Conservation (phyloP, 192 early-diverging fungal species). For the Radiomyces spectabilis region DNA sequence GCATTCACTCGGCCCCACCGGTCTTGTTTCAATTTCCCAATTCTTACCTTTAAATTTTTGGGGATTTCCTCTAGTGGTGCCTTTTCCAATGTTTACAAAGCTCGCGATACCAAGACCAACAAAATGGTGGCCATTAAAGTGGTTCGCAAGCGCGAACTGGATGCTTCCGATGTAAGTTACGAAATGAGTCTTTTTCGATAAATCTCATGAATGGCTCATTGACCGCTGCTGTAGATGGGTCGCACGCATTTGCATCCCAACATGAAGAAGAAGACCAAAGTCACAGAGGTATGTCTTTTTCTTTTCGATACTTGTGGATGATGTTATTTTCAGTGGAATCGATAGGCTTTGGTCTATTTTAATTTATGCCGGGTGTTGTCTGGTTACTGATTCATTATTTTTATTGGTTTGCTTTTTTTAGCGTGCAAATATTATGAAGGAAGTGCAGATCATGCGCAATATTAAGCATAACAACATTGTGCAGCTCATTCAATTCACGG, state of each 20-base stretch:
- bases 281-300: conserved; percentile 27
- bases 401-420: conserved; percentile 12
- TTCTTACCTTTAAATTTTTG: conserved; percentile 1
- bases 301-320: too few species aligned
- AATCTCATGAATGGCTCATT: not conserved
- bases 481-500: conserved; percentile 66
- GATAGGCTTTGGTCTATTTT: too few species aligned
- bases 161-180: conserved; percentile 56
- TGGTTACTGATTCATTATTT: not conserved
- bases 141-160: conserved; percentile 67
- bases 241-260: conserved; percentile 26
- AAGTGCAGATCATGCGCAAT: conserved; percentile 78
- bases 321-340: too few species aligned
- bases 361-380: too few species aligned
- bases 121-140: conserved; percentile 80
- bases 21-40: too few species aligned
- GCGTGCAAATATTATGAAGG: conserved; percentile 79
- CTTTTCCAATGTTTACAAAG: conserved; percentile 80
- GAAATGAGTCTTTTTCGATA: conserved; percentile 25
- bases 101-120: conserved; percentile 51
- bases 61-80: conserved; percentile 56
- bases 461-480: conserved; percentile 74
- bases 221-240: conserved; percentile 6
- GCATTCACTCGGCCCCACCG: too few species aligned
- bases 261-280: conserved; percentile 29